Percentiles rank a stretch among this genome's conserved stretches.
Evolutionary conservation across 495 filamentous ascomycete genomes (phyloP).

Genomic region (Letharia columbiana): DNA sequence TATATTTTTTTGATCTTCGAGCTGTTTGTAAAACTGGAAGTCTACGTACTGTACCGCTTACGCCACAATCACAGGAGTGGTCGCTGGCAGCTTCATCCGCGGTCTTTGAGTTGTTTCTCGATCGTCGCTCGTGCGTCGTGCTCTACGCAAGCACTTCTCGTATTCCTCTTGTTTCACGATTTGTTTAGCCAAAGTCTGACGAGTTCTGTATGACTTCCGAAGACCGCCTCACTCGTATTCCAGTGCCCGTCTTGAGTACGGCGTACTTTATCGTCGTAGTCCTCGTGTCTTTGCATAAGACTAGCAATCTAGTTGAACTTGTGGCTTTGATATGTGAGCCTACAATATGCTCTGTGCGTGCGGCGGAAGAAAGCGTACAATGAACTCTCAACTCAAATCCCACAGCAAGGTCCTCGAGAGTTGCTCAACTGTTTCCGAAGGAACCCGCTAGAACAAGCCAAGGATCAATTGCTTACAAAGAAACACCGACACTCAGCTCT

Average conservation of each 20-base stretch:
- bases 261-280: neutral
- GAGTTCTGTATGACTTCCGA: neutral
- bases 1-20: neutral
- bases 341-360: neutral
- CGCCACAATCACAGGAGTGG: neutral
- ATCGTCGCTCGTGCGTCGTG: too few relatives aligned
- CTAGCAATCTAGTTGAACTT: neutral
- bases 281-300: neutral
- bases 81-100: neutral
- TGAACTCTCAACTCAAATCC: neutral
- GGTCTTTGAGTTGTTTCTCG: neutral
- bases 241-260: neutral
- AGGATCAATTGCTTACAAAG: neutral
- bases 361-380: neutral
- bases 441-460: neutral
- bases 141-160: neutral
- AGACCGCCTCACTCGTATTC: neutral
- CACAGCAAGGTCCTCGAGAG: neutral
- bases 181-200: neutral
- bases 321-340: neutral
- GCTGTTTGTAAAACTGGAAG: neutral
- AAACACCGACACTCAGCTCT: neutral
- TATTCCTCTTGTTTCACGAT: slow-evolving; percentile 1
- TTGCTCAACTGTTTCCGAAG: neutral
- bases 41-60: neutral